Evolutionary conservation across 2,329 filamentous ascomycete genomes (phyloP), one percentile per base, ranked within the genome.

Genomic region (Karstenula rhodostoma): DNA sequence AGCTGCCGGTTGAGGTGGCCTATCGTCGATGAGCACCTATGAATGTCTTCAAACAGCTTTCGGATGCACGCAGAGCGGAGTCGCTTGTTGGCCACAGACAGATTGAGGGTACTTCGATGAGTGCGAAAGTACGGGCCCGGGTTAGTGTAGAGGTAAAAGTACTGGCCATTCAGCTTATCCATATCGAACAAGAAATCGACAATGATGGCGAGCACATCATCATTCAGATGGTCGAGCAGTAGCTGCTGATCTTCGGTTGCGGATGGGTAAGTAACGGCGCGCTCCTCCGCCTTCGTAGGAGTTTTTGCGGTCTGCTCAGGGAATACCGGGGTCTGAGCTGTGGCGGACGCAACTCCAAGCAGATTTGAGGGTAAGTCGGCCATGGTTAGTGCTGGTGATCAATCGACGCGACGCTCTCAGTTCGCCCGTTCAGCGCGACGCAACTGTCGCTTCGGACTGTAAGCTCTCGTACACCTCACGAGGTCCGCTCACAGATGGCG

Each of bases 121-220:
- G 25, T 29, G 22, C 37, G 37, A 44, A 54, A 32, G 23, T 53
- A 43, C 3, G 35, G 50, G 3, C 40, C 40, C 13, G 27, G 29
- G 10, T 50, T 50, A 32, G 13, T 32, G 29, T 35, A 10, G 10
- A 44, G 6, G 15, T 33, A 33, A 10, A 29, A 29, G 9, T 12
- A 27, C 33, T 43, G 40, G 2, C 10, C 23, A 19, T 27, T 53
- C n/a, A 42, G n/a, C 13, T 54, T 17, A 13, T 46, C 51, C 25
- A 54, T 54, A 1, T 54, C 40, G n/a, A 54, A 54, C 15, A 54
- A 15, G 12, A 46, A 33, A 32, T 54, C 51, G 9, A 54, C 27
- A 44, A 54, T 54, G 51, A 46, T 54, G 15, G 51, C 37, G 7
- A 54, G 51, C 29, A 54, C 40, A 19, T 54, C 51, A n/a, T 54